Evolutionary conservation across 2,329 filamentous ascomycete species (phyloP).

Genomic region (Nothophoma quercina): DNA sequence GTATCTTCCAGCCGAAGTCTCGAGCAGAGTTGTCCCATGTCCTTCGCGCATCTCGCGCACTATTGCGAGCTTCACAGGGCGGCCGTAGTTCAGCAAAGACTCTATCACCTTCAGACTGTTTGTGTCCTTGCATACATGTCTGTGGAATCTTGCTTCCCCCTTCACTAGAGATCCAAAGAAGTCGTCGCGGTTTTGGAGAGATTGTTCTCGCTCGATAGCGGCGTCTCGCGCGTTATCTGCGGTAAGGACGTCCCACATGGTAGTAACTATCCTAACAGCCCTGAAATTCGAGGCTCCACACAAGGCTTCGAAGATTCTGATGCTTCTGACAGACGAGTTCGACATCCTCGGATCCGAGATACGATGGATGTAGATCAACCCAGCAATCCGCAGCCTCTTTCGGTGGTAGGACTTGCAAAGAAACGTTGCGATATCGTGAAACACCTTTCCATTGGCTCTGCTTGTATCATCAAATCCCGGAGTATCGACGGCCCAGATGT

Average conservation of each 20-base stretch:
- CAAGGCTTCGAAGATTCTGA: conserved; percentile 56
- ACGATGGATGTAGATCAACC: conserved; percentile 57
- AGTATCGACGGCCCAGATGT: conserved; percentile 52
- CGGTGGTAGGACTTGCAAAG: conserved; percentile 43
- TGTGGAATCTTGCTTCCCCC: too few relatives aligned
- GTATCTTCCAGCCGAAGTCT: too few relatives aligned
- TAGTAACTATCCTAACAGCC: conserved; percentile 55
- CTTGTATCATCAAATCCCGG: conserved; percentile 59
- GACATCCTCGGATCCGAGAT: conserved; percentile 55
- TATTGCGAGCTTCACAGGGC: too few relatives aligned
- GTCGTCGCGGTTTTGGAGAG: background rate
- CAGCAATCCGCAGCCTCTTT: conserved; percentile 45
- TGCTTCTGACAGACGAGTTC: conserved; percentile 51
- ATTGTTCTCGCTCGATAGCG: background rate
- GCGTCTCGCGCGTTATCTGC: background rate
- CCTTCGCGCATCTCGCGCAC: too few relatives aligned
- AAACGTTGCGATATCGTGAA: conserved; percentile 52
- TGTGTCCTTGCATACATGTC: too few relatives aligned
- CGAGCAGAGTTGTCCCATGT: too few relatives aligned
- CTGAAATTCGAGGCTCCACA: conserved; percentile 52
- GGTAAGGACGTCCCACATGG: conserved; percentile 47
- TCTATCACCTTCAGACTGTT: too few relatives aligned
- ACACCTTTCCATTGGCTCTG: conserved; percentile 52
- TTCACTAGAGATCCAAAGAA: too few relatives aligned
- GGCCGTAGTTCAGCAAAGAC: too few relatives aligned